Evolutionary conservation across 2,329 filamentous ascomycete species (phyloP), one percentile per base, ranked within the genome.

Genomic region (Penicillium sp.): DNA sequence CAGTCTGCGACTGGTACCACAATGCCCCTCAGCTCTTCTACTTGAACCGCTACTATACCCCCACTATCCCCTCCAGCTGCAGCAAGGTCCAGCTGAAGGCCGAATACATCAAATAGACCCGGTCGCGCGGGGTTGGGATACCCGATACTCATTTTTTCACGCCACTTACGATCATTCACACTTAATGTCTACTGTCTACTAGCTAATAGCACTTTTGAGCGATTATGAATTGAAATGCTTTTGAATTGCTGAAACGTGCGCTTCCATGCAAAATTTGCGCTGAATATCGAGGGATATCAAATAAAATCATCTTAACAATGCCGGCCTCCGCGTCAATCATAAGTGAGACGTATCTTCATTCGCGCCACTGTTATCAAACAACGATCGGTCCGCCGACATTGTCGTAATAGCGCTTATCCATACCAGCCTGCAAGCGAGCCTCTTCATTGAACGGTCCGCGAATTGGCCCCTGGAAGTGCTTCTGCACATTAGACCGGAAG

Each of bases 361-460:
- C 13, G 31, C 13, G 31, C 31, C 4, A 5, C 24, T 3, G 32
- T 53, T 38, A 53, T 43, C 27, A 53, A 41, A 40, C 51, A n/a
- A 21, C n/a, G 49, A 43, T 43, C 1, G 46, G 40, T 13, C 24
- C 10, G 49, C 32, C 55, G 36, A 41, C 48, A 39, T 73, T 62
- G 42, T 73, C 72, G 36, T 79, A 79, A 51, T 77, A 79, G 4
- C 70, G 68, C 40, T 58, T 61, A 50, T 78, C 74, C 74, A 79
- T 73, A 0, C 77, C 77, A 5, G 77, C 77, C 59, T 76, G 72
- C 49, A 67, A 54, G 46, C 77, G 68, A 7, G 75, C 77, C 50
- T 78, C 76, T 4, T 67, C 62, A 50, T 79, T 79, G 43, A 79
- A 79, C 0, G 77, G 77, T 3, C 75, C 77, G 39, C 74, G 75